Base-by-base conservation (phyloP, 495 filamentous ascomycete species). In the Penicillium canescens region DNA sequence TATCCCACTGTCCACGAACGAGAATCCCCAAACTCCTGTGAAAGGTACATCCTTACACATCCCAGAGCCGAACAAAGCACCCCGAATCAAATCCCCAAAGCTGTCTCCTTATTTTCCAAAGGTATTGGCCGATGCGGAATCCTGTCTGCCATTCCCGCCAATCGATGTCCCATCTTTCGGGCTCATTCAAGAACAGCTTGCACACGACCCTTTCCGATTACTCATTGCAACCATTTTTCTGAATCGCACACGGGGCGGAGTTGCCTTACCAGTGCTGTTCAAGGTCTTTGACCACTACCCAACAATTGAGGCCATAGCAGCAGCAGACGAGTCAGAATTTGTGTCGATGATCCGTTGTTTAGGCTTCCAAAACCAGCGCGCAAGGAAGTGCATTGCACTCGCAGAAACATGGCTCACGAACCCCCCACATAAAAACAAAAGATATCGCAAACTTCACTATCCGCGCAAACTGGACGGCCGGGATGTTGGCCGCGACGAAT, bases 151-250 rank as follows among this genome's bases (percentile, higher is more conserved):
- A 6, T 88, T 92, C 52, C 90, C 91, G 7, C 78, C 83, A 0
- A 82, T 92, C 36, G 72, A 81, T 21, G 70, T 79, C 1, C 64
- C 76, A 0, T 56, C 62, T 23, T 96, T 95, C 65, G 92, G 92
- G 0, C 77, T 96, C 13, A 82, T 95, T 34, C 92, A 96, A 71
- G 92, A 96, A 71, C 79, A 86, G 54, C 80, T 94, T 38, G 82
- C 86, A 3, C 63, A 76, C 48, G 72, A 87, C 42, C 88, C 90
- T 1, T 91, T 92, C 60, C 79, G 78, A 6, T 76, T 94, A 6
- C 79, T 94, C 12, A 75, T 94, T 38, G 88, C 86, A 12, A 84
- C 88, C 3, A 89, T 89, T 0, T 93, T 96, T 55, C 79, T 97
- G 5, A 96, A 92, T 67, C 80, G 86, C 35, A 96, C 91, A 2